These are phyloP conservation scores for Pythium aphanidermatum DNA, from an alignment of 352 stramenopile species.

Conservation along the genomic window DNA sequence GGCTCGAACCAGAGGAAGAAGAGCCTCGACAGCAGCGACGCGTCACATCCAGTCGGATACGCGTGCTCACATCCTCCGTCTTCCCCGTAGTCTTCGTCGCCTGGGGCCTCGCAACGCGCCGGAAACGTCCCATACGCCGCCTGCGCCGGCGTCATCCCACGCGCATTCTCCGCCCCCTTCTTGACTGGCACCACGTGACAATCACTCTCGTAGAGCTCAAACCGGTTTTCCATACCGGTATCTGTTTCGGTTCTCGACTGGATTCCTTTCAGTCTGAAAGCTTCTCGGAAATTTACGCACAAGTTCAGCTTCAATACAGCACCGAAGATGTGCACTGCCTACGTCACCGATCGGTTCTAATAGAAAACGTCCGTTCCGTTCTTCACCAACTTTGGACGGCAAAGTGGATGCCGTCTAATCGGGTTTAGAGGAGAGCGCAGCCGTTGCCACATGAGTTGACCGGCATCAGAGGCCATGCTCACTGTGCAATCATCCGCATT, in stretches of 20 bases:
- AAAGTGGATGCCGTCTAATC: slow-evolving; percentile 14
- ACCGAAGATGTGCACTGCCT: too few relatives aligned
- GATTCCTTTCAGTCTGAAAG: too few relatives aligned
- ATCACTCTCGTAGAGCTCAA: too few relatives aligned
- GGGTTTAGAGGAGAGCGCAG: slow-evolving; percentile 12
- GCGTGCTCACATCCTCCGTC: not conserved
- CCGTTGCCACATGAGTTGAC: too few relatives aligned
- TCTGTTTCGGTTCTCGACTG: too few relatives aligned
- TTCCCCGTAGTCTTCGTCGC: not conserved
- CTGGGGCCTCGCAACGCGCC: not conserved
- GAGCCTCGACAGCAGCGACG: slow-evolving; percentile 3
- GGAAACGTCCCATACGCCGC: slow-evolving; percentile 3
- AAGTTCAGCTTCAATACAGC: slow-evolving; percentile 12
- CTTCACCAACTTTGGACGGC: too few relatives aligned
- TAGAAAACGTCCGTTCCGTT: not conserved
- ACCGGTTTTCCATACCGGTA: too few relatives aligned
- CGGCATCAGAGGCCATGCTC: too few relatives aligned
- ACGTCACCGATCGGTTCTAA: slow-evolving; percentile 1
- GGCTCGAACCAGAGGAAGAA: slow-evolving; percentile 23
- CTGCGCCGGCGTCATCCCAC: not conserved
- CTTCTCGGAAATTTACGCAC: too few relatives aligned
- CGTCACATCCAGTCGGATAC: not conserved
- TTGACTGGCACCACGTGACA: too few relatives aligned
- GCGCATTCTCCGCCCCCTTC: not conserved
- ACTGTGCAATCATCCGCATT: slow-evolving; percentile 10